Percentiles rank a stretch among this genome's conserved stretches.
These are phyloP conservation scores for Mycena galericulata DNA, from an alignment of 768 basidiomycete genomes.

Conservation along the genomic window DNA sequence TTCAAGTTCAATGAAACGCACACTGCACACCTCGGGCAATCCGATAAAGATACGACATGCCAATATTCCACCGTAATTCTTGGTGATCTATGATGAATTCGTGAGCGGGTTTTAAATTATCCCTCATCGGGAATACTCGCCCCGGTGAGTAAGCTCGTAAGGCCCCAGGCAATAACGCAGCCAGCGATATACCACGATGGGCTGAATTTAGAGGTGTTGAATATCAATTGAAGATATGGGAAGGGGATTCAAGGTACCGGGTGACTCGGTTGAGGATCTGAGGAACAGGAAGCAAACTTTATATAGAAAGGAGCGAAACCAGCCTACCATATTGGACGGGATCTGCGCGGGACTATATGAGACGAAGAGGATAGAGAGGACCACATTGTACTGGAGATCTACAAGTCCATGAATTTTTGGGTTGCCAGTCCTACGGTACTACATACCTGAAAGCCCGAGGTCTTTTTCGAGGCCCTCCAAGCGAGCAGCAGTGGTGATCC, in stretches of 20 bases:
- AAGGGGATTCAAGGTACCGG: slow-evolving; percentile 49
- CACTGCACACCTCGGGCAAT: slow-evolving; percentile 62
- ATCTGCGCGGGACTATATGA: slow-evolving; percentile 75
- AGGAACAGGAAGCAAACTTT: neutral
- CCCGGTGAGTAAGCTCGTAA: slow-evolving; percentile 73
- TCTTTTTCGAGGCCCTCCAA: slow-evolving; percentile 64
- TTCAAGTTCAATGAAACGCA: neutral
- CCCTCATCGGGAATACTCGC: slow-evolving; percentile 46
- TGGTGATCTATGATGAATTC: slow-evolving; percentile 55
- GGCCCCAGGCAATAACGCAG: slow-evolving; percentile 73
- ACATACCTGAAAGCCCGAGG: slow-evolving; percentile 56
- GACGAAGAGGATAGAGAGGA: slow-evolving; percentile 66
- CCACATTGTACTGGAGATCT: slow-evolving; percentile 66
- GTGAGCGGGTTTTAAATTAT: too few relatives aligned
- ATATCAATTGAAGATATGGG: neutral
- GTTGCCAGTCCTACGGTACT: too few relatives aligned
- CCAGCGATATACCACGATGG: slow-evolving; percentile 72
- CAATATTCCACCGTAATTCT: slow-evolving; percentile 67
- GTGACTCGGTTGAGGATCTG: slow-evolving; percentile 68
- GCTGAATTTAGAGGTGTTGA: slow-evolving; percentile 42
- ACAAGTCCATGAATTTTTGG: too few relatives aligned
- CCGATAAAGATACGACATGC: slow-evolving; percentile 73
- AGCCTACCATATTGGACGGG: slow-evolving; percentile 72
- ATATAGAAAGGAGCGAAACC: neutral
- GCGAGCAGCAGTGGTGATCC: slow-evolving; percentile 62